Conservation (phyloP, 192 early-diverging fungal genomes). For the Helicostylum pulchrum region DNA sequence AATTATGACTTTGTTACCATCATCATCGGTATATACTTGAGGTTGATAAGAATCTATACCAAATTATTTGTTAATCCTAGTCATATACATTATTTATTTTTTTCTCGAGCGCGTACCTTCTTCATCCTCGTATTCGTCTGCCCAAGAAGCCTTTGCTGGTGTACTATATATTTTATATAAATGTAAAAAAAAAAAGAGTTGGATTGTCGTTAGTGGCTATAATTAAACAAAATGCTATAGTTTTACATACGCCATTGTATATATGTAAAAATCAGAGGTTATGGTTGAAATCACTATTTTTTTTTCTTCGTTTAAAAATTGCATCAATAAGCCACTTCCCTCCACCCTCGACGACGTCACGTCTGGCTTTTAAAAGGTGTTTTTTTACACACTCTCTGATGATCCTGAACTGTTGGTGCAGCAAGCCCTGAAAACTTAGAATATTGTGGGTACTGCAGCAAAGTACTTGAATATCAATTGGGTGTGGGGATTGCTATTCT, state of each 20-base stretch:
- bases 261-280: not conserved
- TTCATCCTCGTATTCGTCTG: slow-evolving; percentile 72
- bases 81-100: too few relatives aligned
- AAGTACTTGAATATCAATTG: too few relatives aligned
- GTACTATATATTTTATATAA: slow-evolving; percentile 9
- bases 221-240: not conserved
- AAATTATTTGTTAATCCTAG: slow-evolving; percentile 4
- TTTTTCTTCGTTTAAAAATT: slow-evolving; percentile 1
- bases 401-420: too few relatives aligned
- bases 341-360: too few relatives aligned
- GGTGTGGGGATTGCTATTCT: too few relatives aligned
- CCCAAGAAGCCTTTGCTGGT: slow-evolving; percentile 60
- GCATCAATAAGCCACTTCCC: slow-evolving; percentile 2
- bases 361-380: too few relatives aligned
- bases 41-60: slow-evolving; percentile 30
- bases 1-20: slow-evolving; percentile 80
- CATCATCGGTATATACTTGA: slow-evolving; percentile 60
- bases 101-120: slow-evolving; percentile 28
- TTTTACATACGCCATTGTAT: not conserved
- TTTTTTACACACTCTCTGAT: too few relatives aligned
- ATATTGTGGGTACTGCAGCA: too few relatives aligned
- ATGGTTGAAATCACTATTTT: not conserved
- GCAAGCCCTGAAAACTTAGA: too few relatives aligned
- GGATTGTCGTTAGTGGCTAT: not conserved
- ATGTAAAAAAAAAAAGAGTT: not conserved